These are phyloP conservation scores for Margaritispora aquatica DNA, from an alignment of 495 filamentous ascomycete species.

Conservation along the genomic window DNA sequence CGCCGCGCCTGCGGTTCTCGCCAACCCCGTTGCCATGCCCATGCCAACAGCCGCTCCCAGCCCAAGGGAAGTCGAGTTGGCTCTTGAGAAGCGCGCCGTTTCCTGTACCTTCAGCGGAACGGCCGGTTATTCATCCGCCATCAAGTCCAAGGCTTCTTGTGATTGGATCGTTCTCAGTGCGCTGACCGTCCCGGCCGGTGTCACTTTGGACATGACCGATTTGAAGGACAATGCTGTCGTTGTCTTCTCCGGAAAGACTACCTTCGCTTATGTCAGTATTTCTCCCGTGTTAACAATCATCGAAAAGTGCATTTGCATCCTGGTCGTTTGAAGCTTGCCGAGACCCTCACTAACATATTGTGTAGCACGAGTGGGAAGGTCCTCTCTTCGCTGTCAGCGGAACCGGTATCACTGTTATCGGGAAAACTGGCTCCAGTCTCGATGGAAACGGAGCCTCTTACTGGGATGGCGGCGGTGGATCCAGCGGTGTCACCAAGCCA, in stretches of 20 bases:
- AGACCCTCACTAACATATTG: not conserved
- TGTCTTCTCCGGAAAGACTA: conserved; percentile 43
- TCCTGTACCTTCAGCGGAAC: conserved; percentile 37
- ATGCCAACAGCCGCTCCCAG: conserved; percentile 7
- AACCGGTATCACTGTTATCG: conserved; percentile 38
- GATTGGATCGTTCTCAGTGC: conserved; percentile 36
- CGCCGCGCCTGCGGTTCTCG: not conserved
- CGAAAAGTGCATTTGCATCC: too few species aligned
- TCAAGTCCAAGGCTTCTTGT: conserved; percentile 35
- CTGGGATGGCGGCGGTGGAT: conserved; percentile 47
- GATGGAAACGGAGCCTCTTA: conserved; percentile 40
- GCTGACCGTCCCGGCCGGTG: conserved; percentile 28
- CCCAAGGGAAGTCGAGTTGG: conserved; percentile 12
- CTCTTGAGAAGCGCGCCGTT: conserved; percentile 14
- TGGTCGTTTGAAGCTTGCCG: not conserved
- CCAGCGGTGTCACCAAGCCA: conserved; percentile 47
- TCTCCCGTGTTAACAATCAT: not conserved
- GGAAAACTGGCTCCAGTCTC: conserved; percentile 34
- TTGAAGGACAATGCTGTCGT: conserved; percentile 39
- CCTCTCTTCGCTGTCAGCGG: conserved; percentile 45
- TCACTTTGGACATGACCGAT: conserved; percentile 27
- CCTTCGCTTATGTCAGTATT: conserved; percentile 35
- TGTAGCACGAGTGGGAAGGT: conserved; percentile 42
- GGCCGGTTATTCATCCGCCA: conserved; percentile 30
- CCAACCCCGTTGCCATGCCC: not conserved